Base-by-base conservation (phyloP, 2,329 filamentous ascomycete species). In the Paracoccidioides brasiliensis region DNA sequence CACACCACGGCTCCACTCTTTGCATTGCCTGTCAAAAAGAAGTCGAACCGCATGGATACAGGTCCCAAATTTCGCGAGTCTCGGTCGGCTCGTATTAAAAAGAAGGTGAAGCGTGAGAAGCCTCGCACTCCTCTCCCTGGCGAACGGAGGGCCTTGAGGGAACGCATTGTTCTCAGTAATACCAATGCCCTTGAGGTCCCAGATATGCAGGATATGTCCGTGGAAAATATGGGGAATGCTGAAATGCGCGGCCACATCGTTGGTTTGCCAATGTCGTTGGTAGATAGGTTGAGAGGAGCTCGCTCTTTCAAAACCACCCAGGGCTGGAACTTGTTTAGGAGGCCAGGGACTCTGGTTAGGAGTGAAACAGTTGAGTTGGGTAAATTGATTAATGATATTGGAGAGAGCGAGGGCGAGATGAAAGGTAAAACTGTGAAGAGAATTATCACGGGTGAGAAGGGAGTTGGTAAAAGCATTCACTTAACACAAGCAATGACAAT, bases 221-320 rank as follows among this genome's bases (percentile, higher is more conserved):
- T 72, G 8, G 74, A 78, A 59, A 79, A 77, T 45, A 73, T 85
- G 71, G 70, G 78, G 15, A 74, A 78, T 55, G 70, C 74, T 35
- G 74, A 76, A 38, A 78, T 80, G 52, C 73, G 79, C 8, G 88
- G 86, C 40, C 79, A 79, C 58, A 80, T 97, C 35, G 73, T 89
- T 53, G 80, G 80, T 1, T 71, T 97, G 33, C 82, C 86, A 6
- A 81, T 83, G 44, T 72, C 74, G 1, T 74, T 89, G 52, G 79
- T 96, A 52, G 90, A 95, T 73, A 81, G 85, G 69, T 76, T 98
- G 74, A 80, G 90, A 64, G 80, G 83, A n/a, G 78, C 86, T 54
- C 88, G 95, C 67, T 90, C 88, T 3, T 98, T 98, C 78, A 95
- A 95, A 79, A 78, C 83, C 28, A 87, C 83, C 30, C 93, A 97